These are phyloP conservation scores for Leptodontidium sp. DNA, from an alignment of 2,329 filamentous ascomycete species.

Conservation along the genomic window DNA sequence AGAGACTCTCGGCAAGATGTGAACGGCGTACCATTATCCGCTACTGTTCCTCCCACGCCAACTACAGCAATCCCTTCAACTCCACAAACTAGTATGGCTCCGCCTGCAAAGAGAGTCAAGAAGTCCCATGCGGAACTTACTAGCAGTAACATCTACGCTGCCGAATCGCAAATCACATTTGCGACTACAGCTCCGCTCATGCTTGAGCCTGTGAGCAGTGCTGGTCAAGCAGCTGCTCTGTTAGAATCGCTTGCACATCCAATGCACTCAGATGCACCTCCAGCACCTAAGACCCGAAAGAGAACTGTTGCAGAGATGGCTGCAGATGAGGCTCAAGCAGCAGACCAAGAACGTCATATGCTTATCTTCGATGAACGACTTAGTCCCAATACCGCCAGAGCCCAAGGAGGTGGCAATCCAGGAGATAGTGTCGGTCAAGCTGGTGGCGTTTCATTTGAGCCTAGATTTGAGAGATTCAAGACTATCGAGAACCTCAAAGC, in stretches of 20 bases:
- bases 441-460: conserved; percentile 78
- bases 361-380: conserved; percentile 88
- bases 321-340: conserved; percentile 90
- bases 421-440: conserved; percentile 78
- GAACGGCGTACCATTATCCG: conserved; percentile 51
- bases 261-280: conserved; percentile 77
- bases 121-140: conserved; percentile 79
- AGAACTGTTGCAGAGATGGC: conserved; percentile 94
- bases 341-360: conserved; percentile 91
- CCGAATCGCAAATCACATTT: conserved; percentile 79
- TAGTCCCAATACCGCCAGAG: conserved; percentile 64
- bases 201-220: conserved; percentile 76
- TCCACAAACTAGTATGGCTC: conserved; percentile 60
- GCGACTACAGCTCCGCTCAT: conserved; percentile 78
- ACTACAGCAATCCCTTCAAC: conserved; percentile 69
- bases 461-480: conserved; percentile 91
- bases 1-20: conserved; percentile 54
- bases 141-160: conserved; percentile 73
- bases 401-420: conserved; percentile 62
- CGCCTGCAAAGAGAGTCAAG: conserved; percentile 73
- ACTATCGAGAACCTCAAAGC: conserved; percentile 84
- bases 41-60: conserved; percentile 66
- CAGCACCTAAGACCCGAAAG: conserved; percentile 88
- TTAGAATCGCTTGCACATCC: conserved; percentile 79
- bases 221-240: conserved; percentile 74